phyloP scores from a whole-genome alignment of 495 filamentous ascomycete species.

The Xanthoparmelia taractica region DNA sequence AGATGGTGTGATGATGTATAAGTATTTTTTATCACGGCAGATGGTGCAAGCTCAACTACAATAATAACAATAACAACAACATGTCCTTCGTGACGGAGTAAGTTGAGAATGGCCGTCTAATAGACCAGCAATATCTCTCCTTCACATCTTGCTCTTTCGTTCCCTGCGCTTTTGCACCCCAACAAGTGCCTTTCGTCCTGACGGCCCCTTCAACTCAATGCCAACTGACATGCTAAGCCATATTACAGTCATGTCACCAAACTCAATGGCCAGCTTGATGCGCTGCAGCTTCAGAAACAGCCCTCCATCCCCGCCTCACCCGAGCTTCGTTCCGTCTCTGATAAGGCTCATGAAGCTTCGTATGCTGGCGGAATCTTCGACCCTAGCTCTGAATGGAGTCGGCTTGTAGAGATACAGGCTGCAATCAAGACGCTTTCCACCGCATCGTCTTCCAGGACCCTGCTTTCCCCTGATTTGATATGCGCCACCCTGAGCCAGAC shows the following conservation, averaged over 20 bases:
- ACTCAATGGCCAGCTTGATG: conserved; percentile 74
- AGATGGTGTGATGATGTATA: neutral
- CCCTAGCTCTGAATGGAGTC: conserved; percentile 2
- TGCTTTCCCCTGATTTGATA: conserved; percentile 48
- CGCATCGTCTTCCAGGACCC: conserved; percentile 47
- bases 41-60: conserved; percentile 8
- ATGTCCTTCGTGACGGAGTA: conserved; percentile 67
- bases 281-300: conserved; percentile 47
- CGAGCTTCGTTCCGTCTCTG: conserved; percentile 17
- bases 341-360: conserved; percentile 18
- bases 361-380: neutral
- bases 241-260: conserved; percentile 61
- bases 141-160: neutral
- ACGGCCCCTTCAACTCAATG: neutral
- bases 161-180: neutral
- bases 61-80: conserved; percentile 4
- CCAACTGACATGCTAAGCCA: conserved; percentile 1
- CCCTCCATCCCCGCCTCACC: conserved; percentile 23
- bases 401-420: conserved; percentile 43
- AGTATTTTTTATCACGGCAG: neutral
- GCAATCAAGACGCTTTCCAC: conserved; percentile 63
- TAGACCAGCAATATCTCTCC: neutral
- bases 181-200: neutral
- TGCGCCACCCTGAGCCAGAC: conserved; percentile 53
- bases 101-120: conserved; percentile 29